Conservation (phyloP, 768 basidiomycete species). For the Boletus edulis region DNA sequence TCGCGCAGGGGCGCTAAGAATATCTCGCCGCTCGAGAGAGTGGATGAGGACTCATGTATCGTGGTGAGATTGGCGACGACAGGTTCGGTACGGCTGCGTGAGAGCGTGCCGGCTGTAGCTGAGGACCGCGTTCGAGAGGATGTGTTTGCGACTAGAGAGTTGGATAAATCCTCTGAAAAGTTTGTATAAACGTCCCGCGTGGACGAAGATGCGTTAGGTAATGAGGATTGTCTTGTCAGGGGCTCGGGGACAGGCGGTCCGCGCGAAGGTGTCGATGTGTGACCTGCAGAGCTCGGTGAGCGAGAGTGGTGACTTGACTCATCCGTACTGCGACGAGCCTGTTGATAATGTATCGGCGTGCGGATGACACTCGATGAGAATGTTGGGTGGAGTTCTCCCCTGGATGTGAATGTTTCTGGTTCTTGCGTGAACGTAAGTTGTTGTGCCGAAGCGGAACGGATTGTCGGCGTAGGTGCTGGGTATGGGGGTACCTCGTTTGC, state of each 20-base stretch:
- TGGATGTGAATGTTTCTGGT: constrained; percentile 49
- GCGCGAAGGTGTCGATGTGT: constrained; percentile 16
- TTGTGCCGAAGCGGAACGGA: constrained; percentile 12
- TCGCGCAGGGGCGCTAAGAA: constrained; percentile 25
- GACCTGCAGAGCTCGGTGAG: constrained; percentile 21
- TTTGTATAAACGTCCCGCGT: constrained; percentile 18
- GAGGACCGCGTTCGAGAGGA: constrained; percentile 17
- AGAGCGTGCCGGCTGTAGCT: constrained; percentile 7
- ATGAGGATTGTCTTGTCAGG: constrained; percentile 23
- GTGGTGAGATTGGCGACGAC: constrained; percentile 24
- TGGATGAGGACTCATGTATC: constrained; percentile 26
- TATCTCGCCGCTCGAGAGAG: constrained; percentile 23
- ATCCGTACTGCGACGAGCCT: constrained; percentile 25
- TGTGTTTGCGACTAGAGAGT: constrained; percentile 16
- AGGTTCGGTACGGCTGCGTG: constrained; percentile 32
- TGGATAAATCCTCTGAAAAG: constrained; percentile 28
- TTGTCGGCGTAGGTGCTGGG: constrained; percentile 29
- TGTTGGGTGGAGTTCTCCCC: constrained; percentile 57
- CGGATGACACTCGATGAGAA: constrained; percentile 70
- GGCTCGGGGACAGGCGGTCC: constrained; percentile 19
- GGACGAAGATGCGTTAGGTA: constrained; percentile 24
- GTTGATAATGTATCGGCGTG: constrained; percentile 59
- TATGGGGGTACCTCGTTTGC: constrained; percentile 23
- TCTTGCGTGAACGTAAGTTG: constrained; percentile 21
- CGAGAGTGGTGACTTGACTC: constrained; percentile 21